Evolutionary conservation across 768 basidiomycete species (phyloP), one percentile per base, ranked within the genome.

Genomic region (Asterophora lycoperdoides): DNA sequence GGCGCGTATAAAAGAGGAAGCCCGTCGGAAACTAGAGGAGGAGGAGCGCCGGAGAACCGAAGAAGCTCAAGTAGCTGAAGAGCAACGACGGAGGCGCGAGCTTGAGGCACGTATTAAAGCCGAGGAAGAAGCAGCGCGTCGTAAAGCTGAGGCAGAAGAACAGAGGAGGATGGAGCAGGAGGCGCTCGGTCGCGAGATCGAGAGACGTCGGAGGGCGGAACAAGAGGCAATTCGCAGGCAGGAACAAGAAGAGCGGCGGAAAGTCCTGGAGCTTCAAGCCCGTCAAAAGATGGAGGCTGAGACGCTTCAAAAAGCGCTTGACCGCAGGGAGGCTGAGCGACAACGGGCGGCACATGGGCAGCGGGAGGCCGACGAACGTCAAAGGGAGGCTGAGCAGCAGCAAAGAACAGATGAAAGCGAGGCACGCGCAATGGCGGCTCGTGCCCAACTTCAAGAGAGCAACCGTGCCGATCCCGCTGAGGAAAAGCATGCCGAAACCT

Each of bases 401-500:
- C 49, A 15, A n/a, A 49, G 20, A 20, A n/a, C 15, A 20, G n/a
- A 40, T 2, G 40, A 42, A 41, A n/a, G 23, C 23, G 23, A 23
- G 23, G 41, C 19, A 5, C 36, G 17, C 29, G 53, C 52, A 13
- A 48, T 49, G 39, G 47, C 32, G n/a, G 40, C 43, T 15, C 41
- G 45, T 17, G 34, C 36, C 5, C 29, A n/a, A n/a, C n/a, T n/a
- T n/a, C n/a, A 20, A 41, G 45, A 32, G 29, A 29, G 48, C 17
- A 42, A 47, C 34, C 48, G 30, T 26, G 18, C 44, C 1, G 53
- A 46, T 28, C 39, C 36, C 23, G 46, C 41, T 8, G 59, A 23
- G 23, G 23, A 56, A 36, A 62, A 60, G 50, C 56, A 58, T 5
- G 57, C 56, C 9, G 59, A 62, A 38, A 58, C 56, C 14, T 26